phyloP scores from a whole-genome alignment of 305 asterid species.

The Solanum hybrid region DNA sequence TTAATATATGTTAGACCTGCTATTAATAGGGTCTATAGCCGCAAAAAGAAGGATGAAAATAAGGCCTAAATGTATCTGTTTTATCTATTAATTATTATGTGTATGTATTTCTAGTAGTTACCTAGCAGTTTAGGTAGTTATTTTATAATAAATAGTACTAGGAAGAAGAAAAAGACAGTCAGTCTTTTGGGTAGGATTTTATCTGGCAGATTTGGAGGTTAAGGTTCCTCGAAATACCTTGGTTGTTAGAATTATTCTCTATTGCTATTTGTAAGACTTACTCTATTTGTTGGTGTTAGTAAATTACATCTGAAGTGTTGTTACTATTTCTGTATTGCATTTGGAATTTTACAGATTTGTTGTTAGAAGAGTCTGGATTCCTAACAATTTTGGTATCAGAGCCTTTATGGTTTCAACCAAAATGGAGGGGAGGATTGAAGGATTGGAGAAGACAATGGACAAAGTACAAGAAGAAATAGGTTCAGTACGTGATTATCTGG shows the following conservation, averaged over 20 bases:
- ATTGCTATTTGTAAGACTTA: neutral
- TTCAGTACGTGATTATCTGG: too few species aligned
- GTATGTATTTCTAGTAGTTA: neutral
- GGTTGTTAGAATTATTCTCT: neutral
- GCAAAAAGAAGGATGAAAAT: neutral
- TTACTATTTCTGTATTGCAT: neutral
- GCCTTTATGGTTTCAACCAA: neutral
- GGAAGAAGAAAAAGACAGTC: neutral
- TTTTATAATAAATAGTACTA: neutral
- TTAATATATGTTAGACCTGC: neutral
- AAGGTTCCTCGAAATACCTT: neutral
- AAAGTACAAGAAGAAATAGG: neutral
- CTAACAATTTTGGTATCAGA: neutral
- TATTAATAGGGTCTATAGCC: neutral
- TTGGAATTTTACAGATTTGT: too few species aligned
- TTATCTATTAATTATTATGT: neutral
- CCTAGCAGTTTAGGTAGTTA: neutral
- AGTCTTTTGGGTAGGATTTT: neutral
- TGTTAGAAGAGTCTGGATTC: neutral
- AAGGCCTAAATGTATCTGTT: neutral
- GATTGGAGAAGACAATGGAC: neutral
- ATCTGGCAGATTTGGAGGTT: neutral
- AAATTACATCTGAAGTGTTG: too few species aligned
- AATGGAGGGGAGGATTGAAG: neutral
- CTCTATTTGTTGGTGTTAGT: neutral